phyloP scores from a whole-genome alignment of 768 basidiomycete species.

The Auriscalpium microsporum region DNA sequence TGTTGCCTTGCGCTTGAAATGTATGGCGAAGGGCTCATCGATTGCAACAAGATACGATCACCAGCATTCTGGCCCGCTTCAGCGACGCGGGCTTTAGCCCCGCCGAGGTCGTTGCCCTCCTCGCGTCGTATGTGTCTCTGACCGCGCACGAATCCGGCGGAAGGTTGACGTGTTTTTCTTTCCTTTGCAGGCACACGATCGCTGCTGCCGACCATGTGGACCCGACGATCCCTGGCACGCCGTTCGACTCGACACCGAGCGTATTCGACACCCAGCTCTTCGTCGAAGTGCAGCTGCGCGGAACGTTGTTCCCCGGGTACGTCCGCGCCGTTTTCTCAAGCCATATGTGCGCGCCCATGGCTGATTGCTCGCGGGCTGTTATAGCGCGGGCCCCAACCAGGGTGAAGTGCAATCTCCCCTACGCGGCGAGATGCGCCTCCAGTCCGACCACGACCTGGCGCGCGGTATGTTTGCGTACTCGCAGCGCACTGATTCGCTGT shows the following conservation, averaged over 20 bases:
- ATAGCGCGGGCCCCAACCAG: slow-evolving; percentile 27
- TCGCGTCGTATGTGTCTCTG: slow-evolving; percentile 22
- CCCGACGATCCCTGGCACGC: slow-evolving; percentile 24
- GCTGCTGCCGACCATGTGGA: slow-evolving; percentile 15
- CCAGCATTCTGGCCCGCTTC: slow-evolving; percentile 22
- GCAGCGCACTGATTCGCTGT: neutral
- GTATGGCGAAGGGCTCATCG: neutral
- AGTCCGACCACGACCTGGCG: slow-evolving; percentile 30
- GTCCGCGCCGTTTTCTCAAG: slow-evolving; percentile 7
- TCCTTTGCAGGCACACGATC: slow-evolving; percentile 9
- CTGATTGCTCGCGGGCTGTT: slow-evolving; percentile 6
- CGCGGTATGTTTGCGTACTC: slow-evolving; percentile 9
- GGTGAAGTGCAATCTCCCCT: slow-evolving; percentile 35
- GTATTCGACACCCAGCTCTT: slow-evolving; percentile 39
- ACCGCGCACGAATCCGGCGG: neutral
- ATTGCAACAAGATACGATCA: slow-evolving; percentile 11
- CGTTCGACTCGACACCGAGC: slow-evolving; percentile 39
- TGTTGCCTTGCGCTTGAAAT: neutral
- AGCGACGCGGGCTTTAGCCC: slow-evolving; percentile 27
- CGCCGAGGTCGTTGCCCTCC: slow-evolving; percentile 28
- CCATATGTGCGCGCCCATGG: too few species aligned
- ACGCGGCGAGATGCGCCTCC: slow-evolving; percentile 34
- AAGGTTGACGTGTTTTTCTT: neutral
- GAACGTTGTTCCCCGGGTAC: slow-evolving; percentile 32
- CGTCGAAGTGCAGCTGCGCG: slow-evolving; percentile 35